Evolutionary conservation across 2,329 filamentous ascomycete species (phyloP).

Genomic region (Xylariaceae sp.): DNA sequence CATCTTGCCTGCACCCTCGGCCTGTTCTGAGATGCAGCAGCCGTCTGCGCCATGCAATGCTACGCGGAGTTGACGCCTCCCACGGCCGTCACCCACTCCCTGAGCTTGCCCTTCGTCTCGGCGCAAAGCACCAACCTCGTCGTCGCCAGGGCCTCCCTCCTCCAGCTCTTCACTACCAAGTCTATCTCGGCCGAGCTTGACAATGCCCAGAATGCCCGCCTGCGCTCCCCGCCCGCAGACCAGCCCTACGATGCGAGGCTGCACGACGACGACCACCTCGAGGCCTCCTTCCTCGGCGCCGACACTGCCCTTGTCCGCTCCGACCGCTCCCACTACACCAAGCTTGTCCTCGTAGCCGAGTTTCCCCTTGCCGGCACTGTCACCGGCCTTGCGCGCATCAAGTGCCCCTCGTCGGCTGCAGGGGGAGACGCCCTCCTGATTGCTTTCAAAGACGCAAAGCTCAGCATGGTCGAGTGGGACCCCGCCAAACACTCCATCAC

Average conservation of each 20-base stretch:
- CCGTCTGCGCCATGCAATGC: constrained; percentile 70
- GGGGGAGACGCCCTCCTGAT: constrained; percentile 81
- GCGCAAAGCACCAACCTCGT: constrained; percentile 77
- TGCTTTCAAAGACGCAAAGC: constrained; percentile 84
- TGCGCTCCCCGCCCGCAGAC: constrained; percentile 39
- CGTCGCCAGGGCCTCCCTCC: constrained; percentile 85
- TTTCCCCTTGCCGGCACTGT: constrained; percentile 80
- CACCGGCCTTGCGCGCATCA: constrained; percentile 76
- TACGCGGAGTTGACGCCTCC: constrained; percentile 95
- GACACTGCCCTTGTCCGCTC: constrained; percentile 59
- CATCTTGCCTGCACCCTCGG: neutral
- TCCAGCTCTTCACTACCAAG: constrained; percentile 83
- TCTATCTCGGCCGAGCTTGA: constrained; percentile 62
- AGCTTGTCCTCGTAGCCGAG: constrained; percentile 81
- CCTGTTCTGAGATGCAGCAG: constrained; percentile 26
- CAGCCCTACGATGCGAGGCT: constrained; percentile 49
- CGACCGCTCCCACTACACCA: constrained; percentile 64
- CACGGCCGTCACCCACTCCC: constrained; percentile 86
- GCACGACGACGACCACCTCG: constrained; percentile 60
- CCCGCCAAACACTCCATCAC: constrained; percentile 71
- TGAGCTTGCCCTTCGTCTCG: constrained; percentile 73
- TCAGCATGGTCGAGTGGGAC: constrained; percentile 93
- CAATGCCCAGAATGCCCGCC: constrained; percentile 35
- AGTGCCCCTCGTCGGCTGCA: constrained; percentile 66
- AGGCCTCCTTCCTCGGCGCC: constrained; percentile 61